phyloP scores from a whole-genome alignment of 1,284 basidiomycete species.

The Sanghuangporus sanghuang region DNA sequence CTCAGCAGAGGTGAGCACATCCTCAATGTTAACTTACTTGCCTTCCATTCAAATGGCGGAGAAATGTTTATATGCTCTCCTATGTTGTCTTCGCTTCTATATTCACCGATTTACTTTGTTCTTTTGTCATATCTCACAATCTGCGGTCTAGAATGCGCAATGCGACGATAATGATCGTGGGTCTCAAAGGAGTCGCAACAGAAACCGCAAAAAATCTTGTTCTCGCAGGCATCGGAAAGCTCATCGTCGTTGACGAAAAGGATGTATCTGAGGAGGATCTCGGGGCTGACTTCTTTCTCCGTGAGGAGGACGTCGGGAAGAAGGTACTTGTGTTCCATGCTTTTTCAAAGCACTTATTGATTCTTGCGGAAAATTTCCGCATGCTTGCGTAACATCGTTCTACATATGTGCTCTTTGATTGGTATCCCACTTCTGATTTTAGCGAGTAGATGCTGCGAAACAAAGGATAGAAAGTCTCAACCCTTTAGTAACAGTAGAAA shows the following conservation, averaged over 20 bases:
- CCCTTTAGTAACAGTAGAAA: constrained; percentile 37
- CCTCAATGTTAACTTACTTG: not conserved
- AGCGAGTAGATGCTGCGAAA: constrained; percentile 84
- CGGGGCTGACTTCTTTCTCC: constrained; percentile 89
- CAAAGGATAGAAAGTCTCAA: constrained; percentile 85
- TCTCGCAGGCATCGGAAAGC: constrained; percentile 69
- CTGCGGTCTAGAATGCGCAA: constrained; percentile 74
- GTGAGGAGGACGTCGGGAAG: constrained; percentile 87
- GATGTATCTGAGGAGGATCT: constrained; percentile 75
- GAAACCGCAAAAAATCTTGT: constrained; percentile 96
- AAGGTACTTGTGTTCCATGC: constrained; percentile 51
- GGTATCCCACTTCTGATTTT: constrained; percentile 17
- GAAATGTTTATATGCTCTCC: not conserved
- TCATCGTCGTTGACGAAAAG: constrained; percentile 62
- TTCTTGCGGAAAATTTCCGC: constrained; percentile 15
- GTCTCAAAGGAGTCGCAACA: constrained; percentile 83
- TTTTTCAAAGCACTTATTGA: not conserved
- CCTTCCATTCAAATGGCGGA: constrained; percentile 3
- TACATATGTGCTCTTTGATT: constrained; percentile 28
- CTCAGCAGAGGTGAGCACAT: constrained; percentile 78
- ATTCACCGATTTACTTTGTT: constrained; percentile 17
- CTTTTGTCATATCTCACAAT: constrained; percentile 9
- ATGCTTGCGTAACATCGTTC: constrained; percentile 28
- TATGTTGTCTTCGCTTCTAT: constrained; percentile 1
- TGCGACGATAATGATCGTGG: constrained; percentile 84